These are phyloP conservation scores for Terfezia claveryi DNA, from an alignment of 495 filamentous ascomycete species.

Conservation along the genomic window DNA sequence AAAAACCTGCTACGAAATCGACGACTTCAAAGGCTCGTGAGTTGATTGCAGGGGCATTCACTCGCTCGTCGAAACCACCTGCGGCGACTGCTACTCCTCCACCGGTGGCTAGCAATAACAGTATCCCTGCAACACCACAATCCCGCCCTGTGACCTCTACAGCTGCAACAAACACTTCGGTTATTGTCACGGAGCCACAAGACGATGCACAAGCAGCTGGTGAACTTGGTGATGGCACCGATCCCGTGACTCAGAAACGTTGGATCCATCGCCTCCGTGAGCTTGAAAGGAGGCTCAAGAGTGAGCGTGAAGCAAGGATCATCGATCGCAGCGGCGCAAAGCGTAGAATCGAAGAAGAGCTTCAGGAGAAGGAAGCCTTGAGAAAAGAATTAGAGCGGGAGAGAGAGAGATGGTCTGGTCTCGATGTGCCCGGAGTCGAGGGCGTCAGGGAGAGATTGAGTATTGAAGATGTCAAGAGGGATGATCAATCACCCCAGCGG, in stretches of 20 bases:
- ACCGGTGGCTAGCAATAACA: no score
- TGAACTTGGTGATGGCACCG: no score
- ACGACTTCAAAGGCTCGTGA: not conserved
- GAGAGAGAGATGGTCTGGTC: slow-evolving; percentile 15
- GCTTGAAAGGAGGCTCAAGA: slow-evolving; percentile 69
- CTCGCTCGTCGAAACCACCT: slow-evolving; percentile 24
- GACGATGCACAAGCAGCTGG: no score
- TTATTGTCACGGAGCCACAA: no score
- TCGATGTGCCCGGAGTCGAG: not conserved
- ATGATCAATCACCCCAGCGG: not conserved
- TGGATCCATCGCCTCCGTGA: slow-evolving; percentile 74
- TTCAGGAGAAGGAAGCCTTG: slow-evolving; percentile 54
- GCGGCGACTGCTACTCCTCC: slow-evolving; percentile 8
- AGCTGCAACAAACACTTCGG: no score
- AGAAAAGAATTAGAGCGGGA: slow-evolving; percentile 46
- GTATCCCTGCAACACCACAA: no score
- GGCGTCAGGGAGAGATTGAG: not conserved
- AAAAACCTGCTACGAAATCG: not conserved
- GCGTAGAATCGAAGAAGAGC: slow-evolving; percentile 64
- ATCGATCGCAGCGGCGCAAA: slow-evolving; percentile 65
- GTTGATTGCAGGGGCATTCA: slow-evolving; percentile 16
- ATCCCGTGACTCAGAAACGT: slow-evolving; percentile 33
- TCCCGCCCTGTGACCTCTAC: no score
- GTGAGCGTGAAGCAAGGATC: slow-evolving; percentile 68
- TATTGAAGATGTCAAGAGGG: not conserved